Percentiles rank a stretch among this genome's conserved stretches.
phyloP scores from a whole-genome alignment of 75 land plant species.

The Pinus tabuliformis region DNA sequence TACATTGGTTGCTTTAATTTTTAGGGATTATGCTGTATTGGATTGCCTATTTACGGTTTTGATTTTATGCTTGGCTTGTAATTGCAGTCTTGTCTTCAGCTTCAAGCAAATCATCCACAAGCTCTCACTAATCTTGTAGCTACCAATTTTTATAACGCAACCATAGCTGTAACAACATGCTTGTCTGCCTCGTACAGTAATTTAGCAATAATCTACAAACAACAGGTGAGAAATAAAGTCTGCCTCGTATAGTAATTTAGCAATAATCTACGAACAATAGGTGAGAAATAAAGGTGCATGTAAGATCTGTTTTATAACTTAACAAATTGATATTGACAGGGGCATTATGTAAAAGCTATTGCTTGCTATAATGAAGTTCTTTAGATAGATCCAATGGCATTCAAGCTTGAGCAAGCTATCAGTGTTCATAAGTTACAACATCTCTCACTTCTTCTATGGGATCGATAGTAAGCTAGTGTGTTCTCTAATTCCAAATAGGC shows the following conservation, averaged over 20 bases:
- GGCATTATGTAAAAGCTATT: conserved; percentile 93
- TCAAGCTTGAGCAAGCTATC: too few species aligned
- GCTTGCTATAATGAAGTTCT: conserved; percentile 98
- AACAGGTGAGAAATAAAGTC: conserved; percentile 81
- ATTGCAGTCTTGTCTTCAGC: conserved; percentile 75
- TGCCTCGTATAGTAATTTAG: not conserved
- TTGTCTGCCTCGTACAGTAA: conserved; percentile 97
- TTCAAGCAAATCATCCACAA: conserved; percentile 92
- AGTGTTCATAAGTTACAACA: too few species aligned
- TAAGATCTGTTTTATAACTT: conserved; percentile 13
- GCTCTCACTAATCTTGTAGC: conserved; percentile 98
- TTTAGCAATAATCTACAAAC: conserved; percentile 95
- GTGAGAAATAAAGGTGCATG: conserved; percentile 11
- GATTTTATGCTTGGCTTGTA: not conserved
- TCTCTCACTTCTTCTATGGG: too few species aligned
- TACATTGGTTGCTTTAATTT: not conserved
- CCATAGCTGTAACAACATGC: conserved; percentile 85
- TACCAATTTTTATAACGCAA: conserved; percentile 89
- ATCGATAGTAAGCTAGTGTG: too few species aligned
- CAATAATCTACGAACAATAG: not conserved
- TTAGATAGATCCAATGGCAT: conserved; percentile 92
- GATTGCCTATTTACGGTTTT: not conserved
- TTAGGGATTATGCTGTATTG: not conserved
- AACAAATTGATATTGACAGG: conserved; percentile 45
- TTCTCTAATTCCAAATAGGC: too few species aligned